Base-by-base conservation (phyloP, 495 filamentous ascomycete species). In the Stereocaulon alpinum region DNA sequence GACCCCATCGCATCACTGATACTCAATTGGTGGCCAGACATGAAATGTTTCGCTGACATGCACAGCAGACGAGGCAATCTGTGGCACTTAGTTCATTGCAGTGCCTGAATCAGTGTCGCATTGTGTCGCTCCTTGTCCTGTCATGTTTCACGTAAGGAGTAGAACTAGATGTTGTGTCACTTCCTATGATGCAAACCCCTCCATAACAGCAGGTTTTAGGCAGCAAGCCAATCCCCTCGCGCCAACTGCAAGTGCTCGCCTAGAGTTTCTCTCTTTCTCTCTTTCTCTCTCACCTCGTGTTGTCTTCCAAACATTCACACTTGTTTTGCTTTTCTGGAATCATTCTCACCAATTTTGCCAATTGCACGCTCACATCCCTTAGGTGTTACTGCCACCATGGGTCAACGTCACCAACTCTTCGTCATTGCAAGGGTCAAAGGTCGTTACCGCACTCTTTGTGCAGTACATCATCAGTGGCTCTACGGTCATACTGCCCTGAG, bases 401-500 rank as follows among this genome's bases (percentile, higher is more conserved):
- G 56, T 47, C 56, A 45, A 53, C 63, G 57, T 18, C 64, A 61
- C n/a, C 58, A 66, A 18, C 30, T 66, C 17, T 63, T 63, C 18
- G 56, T 66, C 18, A 61, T 66, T 37, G 61, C 61, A 3, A 42
- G 40, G 7, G 32, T 61, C 17, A 48, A 56, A 11, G 41, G 18
- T 32, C 27, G 37, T 9, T 63, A 61, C 34, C 61, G 64, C 6
- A 61, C 50, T 43, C 58, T 63, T n/a, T 63, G 62, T 32, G 48
- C 44, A 4, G 37, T 60, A n/a, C 61, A 61, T 42, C 58, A 51
- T 29, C 58, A 59, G 34, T 63, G 58, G 61, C 43, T 66, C 18
- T 61, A 58, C 11, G 58, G 54, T 5, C 24, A 30, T 4, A 32
- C 37, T 30, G 55, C 64, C 9, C 10, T 63, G 7, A n/a, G 24